Conservation (phyloP, 2,329 filamentous ascomycete genomes). For the Dendryphion nanum region DNA sequence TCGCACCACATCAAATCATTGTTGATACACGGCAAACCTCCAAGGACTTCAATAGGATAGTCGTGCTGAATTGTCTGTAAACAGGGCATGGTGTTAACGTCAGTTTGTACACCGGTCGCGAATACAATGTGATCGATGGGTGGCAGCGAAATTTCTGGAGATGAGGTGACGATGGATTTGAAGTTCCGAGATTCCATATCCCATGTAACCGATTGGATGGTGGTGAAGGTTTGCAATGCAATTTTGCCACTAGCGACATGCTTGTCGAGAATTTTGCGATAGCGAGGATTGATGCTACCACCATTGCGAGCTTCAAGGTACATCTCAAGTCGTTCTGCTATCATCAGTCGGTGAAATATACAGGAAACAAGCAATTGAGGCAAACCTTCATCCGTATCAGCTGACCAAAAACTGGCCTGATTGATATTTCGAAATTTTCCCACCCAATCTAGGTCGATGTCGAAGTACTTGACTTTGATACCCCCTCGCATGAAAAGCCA, state of each 20-base stretch:
- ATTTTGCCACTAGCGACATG: slow-evolving; percentile 56
- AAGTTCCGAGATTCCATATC: slow-evolving; percentile 44
- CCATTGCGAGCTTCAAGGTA: slow-evolving; percentile 67
- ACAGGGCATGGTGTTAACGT: slow-evolving; percentile 61
- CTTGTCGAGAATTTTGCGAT: slow-evolving; percentile 64
- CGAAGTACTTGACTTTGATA: slow-evolving; percentile 71
- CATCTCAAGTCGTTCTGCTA: slow-evolving; percentile 62
- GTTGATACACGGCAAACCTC: slow-evolving; percentile 70
- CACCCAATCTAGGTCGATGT: slow-evolving; percentile 75
- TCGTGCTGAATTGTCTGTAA: slow-evolving; percentile 59
- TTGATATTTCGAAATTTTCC: slow-evolving; percentile 78
- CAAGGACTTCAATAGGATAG: slow-evolving; percentile 61
- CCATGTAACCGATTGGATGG: slow-evolving; percentile 53
- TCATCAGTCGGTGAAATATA: slow-evolving; percentile 3
- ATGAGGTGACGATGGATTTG: slow-evolving; percentile 43
- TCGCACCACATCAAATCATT: slow-evolving; percentile 75
- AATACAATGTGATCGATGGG: slow-evolving; percentile 69
- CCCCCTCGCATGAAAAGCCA: slow-evolving; percentile 66
- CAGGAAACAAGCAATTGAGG: background rate
- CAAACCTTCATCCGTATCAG: slow-evolving; percentile 63
- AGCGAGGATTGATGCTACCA: slow-evolving; percentile 72
- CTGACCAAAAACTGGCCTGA: slow-evolving; percentile 74
- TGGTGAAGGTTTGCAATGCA: slow-evolving; percentile 58
- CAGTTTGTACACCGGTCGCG: slow-evolving; percentile 68
- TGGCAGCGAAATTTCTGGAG: slow-evolving; percentile 49